Evolutionary conservation across 2,329 filamentous ascomycete genomes (phyloP).

Genomic region (Rugonectria rugulosa): DNA sequence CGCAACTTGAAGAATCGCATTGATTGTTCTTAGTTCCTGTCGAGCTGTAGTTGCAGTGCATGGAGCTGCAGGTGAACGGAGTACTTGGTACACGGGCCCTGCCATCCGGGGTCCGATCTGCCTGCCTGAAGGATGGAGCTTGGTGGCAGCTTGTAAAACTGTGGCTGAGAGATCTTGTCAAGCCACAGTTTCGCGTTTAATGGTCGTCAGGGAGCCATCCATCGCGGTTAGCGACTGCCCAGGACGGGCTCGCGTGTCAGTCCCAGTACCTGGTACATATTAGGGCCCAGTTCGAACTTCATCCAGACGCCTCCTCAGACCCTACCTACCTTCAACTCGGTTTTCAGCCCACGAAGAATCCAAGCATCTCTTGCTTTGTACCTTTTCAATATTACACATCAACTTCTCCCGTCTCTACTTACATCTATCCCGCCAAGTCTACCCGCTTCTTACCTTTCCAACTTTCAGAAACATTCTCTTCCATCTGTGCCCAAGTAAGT

Average conservation of each 20-base stretch:
- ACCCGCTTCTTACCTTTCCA: too few species aligned
- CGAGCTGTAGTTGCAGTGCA: conserved; percentile 2
- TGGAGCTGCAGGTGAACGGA: conserved; percentile 5
- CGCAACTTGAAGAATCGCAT: conserved; percentile 4
- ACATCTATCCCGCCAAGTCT: too few species aligned
- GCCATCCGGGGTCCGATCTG: conserved; percentile 2
- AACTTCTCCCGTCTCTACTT: too few species aligned
- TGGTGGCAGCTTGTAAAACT: conserved; percentile 9
- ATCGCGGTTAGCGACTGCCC: conserved; percentile 15
- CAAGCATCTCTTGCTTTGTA: too few species aligned
- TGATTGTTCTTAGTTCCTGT: conserved; percentile 1
- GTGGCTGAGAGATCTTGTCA: conserved; percentile 33
- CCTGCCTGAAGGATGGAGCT: background rate
- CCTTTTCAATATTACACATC: too few species aligned
- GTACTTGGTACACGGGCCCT: background rate
- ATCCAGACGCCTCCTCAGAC: background rate
- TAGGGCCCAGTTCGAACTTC: background rate
- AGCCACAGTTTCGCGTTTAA: conserved; percentile 41
- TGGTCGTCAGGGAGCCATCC: conserved; percentile 36
- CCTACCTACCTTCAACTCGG: too few species aligned
- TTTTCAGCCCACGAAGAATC: too few species aligned
- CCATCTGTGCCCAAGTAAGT: too few species aligned
- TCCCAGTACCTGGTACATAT: background rate
- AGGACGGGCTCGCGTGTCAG: background rate
- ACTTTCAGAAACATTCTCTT: too few species aligned